phyloP scores from a whole-genome alignment of 257 asterid species.

The Fraxinus excelsior region DNA sequence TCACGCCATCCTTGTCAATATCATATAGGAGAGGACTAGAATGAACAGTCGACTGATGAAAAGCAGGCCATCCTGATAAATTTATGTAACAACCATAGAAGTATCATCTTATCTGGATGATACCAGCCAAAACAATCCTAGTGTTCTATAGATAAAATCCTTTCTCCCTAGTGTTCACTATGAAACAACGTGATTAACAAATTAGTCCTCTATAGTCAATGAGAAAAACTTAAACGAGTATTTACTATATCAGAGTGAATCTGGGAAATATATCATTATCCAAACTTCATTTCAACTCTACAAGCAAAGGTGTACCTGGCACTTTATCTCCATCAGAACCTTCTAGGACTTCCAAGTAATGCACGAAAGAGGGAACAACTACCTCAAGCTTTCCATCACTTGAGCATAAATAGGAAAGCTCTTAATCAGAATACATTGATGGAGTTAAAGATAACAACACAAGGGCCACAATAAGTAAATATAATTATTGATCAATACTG shows the following conservation, averaged over 20 bases:
- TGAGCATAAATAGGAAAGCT: conserved; percentile 24
- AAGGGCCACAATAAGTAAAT: neutral
- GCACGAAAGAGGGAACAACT: conserved; percentile 97
- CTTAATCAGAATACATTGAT: conserved; percentile 12
- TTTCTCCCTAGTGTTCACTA: neutral
- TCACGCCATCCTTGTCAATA: conserved; percentile 96
- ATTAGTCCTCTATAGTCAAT: conserved; percentile 3
- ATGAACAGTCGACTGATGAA: conserved; percentile 97
- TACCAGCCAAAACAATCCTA: conserved; percentile 4
- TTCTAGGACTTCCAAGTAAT: conserved; percentile 96
- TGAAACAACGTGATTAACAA: conserved; percentile 2
- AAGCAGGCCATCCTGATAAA: conserved; percentile 96
- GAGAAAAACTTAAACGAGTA: neutral
- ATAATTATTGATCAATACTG: neutral
- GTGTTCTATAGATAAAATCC: conserved; percentile 7
- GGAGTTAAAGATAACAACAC: conserved; percentile 14
- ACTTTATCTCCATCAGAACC: conserved; percentile 99
- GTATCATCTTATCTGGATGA: conserved; percentile 10
- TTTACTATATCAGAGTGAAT: neutral
- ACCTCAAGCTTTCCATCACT: conserved; percentile 99
- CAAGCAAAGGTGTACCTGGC: conserved; percentile 61
- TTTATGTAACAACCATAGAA: conserved; percentile 23
- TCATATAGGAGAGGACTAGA: conserved; percentile 93
- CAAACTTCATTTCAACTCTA: conserved; percentile 12
- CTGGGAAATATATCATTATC: neutral